Evolutionary conservation across 176 grass and related monocot species (phyloP).

Genomic region (Triticum aestivum): DNA sequence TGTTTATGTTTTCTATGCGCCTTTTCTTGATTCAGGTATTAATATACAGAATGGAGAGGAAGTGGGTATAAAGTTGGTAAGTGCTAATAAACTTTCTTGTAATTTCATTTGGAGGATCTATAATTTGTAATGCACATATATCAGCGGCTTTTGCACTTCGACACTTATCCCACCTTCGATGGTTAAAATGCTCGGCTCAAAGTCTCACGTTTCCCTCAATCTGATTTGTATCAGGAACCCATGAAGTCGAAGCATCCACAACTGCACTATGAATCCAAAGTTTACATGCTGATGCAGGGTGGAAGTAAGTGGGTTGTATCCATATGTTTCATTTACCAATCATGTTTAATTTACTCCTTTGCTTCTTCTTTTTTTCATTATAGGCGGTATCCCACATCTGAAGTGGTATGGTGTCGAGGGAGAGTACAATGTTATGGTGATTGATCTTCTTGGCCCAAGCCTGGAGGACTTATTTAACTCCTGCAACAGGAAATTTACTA

Average conservation of each 20-base stretch:
- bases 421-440: constrained; percentile 87
- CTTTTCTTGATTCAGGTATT: constrained; percentile 49
- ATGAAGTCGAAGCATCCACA: constrained; percentile 89
- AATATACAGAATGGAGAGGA: constrained; percentile 85
- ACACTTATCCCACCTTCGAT: background rate
- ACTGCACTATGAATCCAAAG: constrained; percentile 90
- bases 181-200: background rate
- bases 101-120: background rate
- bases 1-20: constrained; percentile 12
- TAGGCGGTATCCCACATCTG: constrained; percentile 81
- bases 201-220: background rate
- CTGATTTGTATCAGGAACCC: constrained; percentile 61
- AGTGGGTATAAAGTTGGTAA: constrained; percentile 87
- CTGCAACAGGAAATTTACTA: constrained; percentile 75
- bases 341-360: background rate
- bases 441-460: constrained; percentile 94
- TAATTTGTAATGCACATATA: background rate
- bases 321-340: background rate
- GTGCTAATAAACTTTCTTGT: background rate
- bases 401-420: constrained; percentile 90
- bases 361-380: background rate
- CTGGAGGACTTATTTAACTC: constrained; percentile 91
- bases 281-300: constrained; percentile 90
- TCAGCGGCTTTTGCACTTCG: background rate
- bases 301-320: constrained; percentile 62